phyloP scores from a whole-genome alignment of 257 asterid species.

The Plectranthus barbatus region DNA sequence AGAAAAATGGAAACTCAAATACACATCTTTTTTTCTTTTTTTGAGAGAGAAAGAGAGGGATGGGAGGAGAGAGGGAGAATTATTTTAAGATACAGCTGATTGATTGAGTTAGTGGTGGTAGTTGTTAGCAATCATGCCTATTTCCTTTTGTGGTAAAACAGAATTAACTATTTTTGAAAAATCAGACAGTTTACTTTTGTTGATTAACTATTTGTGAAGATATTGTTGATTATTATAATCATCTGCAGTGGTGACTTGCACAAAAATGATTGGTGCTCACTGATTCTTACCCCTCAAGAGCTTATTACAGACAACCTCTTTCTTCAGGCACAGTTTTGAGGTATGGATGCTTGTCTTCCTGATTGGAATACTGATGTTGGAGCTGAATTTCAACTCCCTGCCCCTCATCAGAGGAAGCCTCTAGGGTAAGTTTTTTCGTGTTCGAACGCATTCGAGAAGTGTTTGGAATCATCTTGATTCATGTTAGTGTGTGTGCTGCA shows the following conservation, averaged over 20 bases:
- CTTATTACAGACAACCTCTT: neutral
- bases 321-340: constrained; percentile 10
- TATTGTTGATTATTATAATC: neutral
- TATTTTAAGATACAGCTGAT: neutral
- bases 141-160: constrained; percentile 2
- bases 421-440: constrained; percentile 34
- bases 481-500: constrained; percentile 10
- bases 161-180: neutral
- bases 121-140: neutral
- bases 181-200: neutral
- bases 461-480: neutral
- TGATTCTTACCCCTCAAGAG: neutral
- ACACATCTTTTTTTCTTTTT: no score
- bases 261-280: neutral
- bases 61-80: no score
- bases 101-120: neutral
- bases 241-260: neutral
- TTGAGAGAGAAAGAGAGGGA: no score
- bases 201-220: neutral
- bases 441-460: neutral
- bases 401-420: constrained; percentile 38
- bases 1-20: no score
- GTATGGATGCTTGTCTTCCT: constrained; percentile 50
- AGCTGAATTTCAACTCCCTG: constrained; percentile 25
- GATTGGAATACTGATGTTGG: constrained; percentile 59